These are phyloP conservation scores for Catunica adiposa DNA, from an alignment of 2,329 filamentous ascomycete species.

Conservation along the genomic window DNA sequence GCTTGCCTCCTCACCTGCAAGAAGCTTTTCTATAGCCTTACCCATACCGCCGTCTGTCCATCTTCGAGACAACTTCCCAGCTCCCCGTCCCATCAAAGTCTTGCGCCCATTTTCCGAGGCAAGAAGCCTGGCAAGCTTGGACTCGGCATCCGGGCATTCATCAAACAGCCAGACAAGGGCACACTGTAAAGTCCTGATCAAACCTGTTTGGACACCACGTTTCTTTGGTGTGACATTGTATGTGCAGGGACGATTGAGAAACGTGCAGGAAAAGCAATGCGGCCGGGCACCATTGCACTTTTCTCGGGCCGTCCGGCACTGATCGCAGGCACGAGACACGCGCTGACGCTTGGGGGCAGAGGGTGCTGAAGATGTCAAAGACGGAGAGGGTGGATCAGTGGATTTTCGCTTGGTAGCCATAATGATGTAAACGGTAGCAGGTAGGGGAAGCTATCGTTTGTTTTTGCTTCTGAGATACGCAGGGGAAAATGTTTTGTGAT, in stretches of 20 bases:
- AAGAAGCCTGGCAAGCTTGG: constrained; percentile 38
- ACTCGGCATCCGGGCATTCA: constrained; percentile 42
- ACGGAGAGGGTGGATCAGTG: constrained; percentile 16
- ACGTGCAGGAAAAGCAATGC: constrained; percentile 47
- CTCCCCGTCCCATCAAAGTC: constrained; percentile 28
- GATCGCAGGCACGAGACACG: constrained; percentile 53
- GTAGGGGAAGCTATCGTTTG: neutral
- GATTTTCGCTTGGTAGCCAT: constrained; percentile 27
- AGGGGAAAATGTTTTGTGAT: no score
- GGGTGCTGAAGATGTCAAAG: constrained; percentile 16
- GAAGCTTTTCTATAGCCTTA: constrained; percentile 43
- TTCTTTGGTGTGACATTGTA: constrained; percentile 62
- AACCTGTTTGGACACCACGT: constrained; percentile 63
- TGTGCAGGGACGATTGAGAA: constrained; percentile 47
- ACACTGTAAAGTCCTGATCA: constrained; percentile 57
- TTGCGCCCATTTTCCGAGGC: constrained; percentile 28
- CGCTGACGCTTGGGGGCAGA: constrained; percentile 40
- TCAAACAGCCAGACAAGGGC: constrained; percentile 51
- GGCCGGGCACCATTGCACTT: constrained; percentile 58
- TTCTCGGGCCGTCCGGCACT: constrained; percentile 48
- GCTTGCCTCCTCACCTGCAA: constrained; percentile 31
- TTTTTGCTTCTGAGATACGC: no score
- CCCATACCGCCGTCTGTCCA: constrained; percentile 49
- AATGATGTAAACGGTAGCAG: neutral
- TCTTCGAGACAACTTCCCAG: constrained; percentile 36